Conservation (phyloP, 352 stramenopile species). For the Phytophthora aleatoria region DNA sequence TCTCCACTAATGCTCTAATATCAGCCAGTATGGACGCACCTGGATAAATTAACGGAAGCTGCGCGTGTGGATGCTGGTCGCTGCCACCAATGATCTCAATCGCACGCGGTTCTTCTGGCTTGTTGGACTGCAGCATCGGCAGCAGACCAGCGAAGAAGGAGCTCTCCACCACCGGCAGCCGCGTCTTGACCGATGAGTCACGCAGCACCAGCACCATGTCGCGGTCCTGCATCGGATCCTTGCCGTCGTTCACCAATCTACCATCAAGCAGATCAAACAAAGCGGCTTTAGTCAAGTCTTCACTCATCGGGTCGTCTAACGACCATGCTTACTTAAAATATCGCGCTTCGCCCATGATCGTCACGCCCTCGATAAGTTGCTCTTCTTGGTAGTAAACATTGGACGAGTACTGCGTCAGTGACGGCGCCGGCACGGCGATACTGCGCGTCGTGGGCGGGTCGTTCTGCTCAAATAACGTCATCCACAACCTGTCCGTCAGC, state of each 20-base stretch:
- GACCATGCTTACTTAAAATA: constrained; percentile 56
- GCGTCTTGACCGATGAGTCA: constrained; percentile 47
- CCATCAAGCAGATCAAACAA: constrained; percentile 1
- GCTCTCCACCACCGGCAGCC: constrained; percentile 45
- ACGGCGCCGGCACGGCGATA: constrained; percentile 49
- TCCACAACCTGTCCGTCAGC: constrained; percentile 17
- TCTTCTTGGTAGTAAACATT: constrained; percentile 71
- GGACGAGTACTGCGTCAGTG: constrained; percentile 82
- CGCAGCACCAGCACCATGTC: constrained; percentile 74
- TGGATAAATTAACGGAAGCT: constrained; percentile 62
- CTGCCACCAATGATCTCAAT: constrained; percentile 68
- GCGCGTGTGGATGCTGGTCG: constrained; percentile 47
- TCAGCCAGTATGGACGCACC: constrained; percentile 34
- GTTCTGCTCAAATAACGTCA: constrained; percentile 42
- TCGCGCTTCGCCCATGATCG: constrained; percentile 52
- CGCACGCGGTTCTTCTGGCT: constrained; percentile 29
- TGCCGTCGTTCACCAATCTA: constrained; percentile 61
- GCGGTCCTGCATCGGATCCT: constrained; percentile 51
- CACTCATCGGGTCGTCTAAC: not conserved
- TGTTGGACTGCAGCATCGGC: constrained; percentile 37
- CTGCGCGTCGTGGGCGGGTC: constrained; percentile 80
- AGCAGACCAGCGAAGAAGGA: constrained; percentile 42
- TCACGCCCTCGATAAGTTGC: constrained; percentile 42
- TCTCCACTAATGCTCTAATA: not conserved
- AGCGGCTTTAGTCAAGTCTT: constrained; percentile 2